Evolutionary conservation across 306 rosid genomes (phyloP).

Genomic region (Dalbergia cochinchinensis): DNA sequence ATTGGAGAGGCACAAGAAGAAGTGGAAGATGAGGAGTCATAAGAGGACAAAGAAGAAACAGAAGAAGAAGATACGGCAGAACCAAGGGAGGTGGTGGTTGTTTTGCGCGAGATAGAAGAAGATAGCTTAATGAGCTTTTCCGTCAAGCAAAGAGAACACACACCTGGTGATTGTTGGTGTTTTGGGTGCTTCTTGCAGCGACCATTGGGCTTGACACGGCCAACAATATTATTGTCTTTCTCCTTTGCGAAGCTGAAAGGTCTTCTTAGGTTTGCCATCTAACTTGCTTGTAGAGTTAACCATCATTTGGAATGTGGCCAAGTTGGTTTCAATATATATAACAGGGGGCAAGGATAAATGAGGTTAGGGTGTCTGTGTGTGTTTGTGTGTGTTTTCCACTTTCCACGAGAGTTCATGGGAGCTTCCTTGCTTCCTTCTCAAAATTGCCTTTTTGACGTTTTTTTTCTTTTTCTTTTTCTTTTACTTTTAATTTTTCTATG

Average conservation of each 20-base stretch:
- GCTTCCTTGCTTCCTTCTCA: conserved; percentile 57
- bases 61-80: conserved; percentile 51
- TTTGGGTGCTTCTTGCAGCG: conserved; percentile 85
- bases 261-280: conserved; percentile 51
- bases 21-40: conserved; percentile 55
- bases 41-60: conserved; percentile 48
- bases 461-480: neutral
- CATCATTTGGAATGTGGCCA: neutral
- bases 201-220: conserved; percentile 40
- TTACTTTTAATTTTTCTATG: too few species aligned
- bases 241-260: conserved; percentile 37
- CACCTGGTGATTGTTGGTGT: conserved; percentile 86
- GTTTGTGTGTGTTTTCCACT: conserved; percentile 29
- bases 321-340: conserved; percentile 24
- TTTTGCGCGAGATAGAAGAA: conserved; percentile 40
- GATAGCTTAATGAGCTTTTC: conserved; percentile 59
- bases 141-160: conserved; percentile 76
- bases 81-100: neutral
- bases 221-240: conserved; percentile 27
- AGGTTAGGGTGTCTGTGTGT: neutral
- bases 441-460: conserved; percentile 55
- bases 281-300: conserved; percentile 2
- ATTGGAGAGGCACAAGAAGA: conserved; percentile 68
- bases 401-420: conserved; percentile 51
- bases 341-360: neutral